phyloP scores from a whole-genome alignment of 208 protist species.

The Phytomonas francai region DNA sequence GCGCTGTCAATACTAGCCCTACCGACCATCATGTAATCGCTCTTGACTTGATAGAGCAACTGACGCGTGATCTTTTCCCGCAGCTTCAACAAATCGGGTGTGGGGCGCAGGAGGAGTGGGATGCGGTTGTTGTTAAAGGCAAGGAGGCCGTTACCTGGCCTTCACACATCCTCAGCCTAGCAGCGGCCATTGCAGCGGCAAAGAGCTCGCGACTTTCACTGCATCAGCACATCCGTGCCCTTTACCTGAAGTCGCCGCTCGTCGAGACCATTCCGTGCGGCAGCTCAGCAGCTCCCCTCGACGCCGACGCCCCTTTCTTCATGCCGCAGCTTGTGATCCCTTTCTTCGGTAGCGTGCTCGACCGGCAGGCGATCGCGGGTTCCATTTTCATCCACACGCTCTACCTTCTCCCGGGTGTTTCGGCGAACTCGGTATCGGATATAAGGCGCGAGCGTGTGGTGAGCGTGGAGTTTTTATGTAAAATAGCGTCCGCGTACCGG shows the following conservation, averaged over 20 bases:
- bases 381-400: conserved; percentile 13
- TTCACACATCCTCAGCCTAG: conserved; percentile 34
- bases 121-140: conserved; percentile 10
- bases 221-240: conserved; percentile 25
- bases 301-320: conserved; percentile 6
- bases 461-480: neutral
- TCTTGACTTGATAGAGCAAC: neutral
- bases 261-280: neutral
- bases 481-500: neutral
- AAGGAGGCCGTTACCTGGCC: conserved; percentile 5
- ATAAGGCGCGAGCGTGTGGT: neutral
- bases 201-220: conserved; percentile 24
- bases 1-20: neutral
- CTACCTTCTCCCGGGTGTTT: conserved; percentile 7
- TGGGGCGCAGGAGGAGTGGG: conserved; percentile 25
- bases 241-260: conserved; percentile 1
- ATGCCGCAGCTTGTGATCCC: conserved; percentile 27
- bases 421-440: neutral
- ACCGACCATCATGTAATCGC: neutral
- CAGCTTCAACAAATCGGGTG: conserved; percentile 17
- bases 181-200: conserved; percentile 37
- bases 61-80: conserved; percentile 8
- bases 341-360: conserved; percentile 26
- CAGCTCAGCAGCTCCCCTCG: neutral
- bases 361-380: neutral